These are phyloP conservation scores for Oxytropis ochrocephala DNA, from an alignment of 306 rosid genomes.

Conservation along the genomic window DNA sequence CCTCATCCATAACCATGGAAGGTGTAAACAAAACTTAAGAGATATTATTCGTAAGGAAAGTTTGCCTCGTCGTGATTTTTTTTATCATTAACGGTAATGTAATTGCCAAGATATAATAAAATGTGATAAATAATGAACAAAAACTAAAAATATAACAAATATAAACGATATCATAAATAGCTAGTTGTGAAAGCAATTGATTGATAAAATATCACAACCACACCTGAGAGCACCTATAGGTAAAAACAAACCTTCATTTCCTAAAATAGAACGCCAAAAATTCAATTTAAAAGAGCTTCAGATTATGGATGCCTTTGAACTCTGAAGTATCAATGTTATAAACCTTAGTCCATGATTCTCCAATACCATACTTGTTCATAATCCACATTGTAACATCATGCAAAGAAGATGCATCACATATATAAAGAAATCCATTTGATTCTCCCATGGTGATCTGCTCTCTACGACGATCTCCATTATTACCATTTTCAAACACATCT, in stretches of 20 bases:
- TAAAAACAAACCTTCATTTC: too few species aligned
- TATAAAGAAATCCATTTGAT: not conserved
- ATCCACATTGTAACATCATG: too few species aligned
- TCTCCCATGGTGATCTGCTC: not conserved
- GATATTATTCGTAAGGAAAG: not conserved
- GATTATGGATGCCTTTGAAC: not conserved
- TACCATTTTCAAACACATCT: not conserved
- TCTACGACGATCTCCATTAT: not conserved
- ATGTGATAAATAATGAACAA: not conserved
- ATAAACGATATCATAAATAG: not conserved
- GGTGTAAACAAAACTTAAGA: not conserved
- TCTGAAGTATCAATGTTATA: too few species aligned
- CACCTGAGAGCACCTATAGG: too few species aligned
- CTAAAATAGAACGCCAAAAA: not conserved
- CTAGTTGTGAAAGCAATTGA: not conserved
- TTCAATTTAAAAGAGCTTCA: not conserved
- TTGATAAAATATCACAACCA: not conserved
- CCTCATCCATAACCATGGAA: too few species aligned
- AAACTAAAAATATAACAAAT: not conserved
- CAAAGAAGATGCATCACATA: not conserved
- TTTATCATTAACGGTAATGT: not conserved
- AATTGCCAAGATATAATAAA: not conserved
- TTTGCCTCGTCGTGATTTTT: not conserved
- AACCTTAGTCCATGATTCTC: too few species aligned
- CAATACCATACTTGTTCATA: too few species aligned